phyloP scores from a whole-genome alignment of 805 yeast species.

The Lipomyces spencermartinsiae region DNA sequence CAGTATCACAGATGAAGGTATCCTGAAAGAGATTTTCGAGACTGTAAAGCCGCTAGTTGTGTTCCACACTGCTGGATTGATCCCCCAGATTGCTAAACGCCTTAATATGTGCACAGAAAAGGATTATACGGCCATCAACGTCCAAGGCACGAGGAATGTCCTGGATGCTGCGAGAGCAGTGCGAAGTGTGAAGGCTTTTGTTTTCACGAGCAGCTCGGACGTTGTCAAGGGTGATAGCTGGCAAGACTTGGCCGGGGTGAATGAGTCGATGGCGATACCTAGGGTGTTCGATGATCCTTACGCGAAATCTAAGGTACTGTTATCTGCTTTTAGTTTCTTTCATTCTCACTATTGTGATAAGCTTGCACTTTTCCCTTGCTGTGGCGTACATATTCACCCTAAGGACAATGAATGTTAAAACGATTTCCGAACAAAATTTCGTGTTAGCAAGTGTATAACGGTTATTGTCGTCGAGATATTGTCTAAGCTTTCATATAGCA shows the following conservation, averaged over 20 bases:
- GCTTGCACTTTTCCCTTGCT: no score
- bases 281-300: neutral
- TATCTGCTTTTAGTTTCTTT: neutral
- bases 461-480: no score
- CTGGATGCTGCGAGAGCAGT: neutral
- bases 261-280: neutral
- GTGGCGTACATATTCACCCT: no score
- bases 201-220: neutral
- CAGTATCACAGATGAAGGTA: no score
- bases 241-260: slow-evolving; percentile 2
- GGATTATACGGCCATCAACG: neutral
- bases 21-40: no score
- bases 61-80: neutral
- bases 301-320: neutral
- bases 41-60: neutral
- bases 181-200: slow-evolving; percentile 1
- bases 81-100: neutral
- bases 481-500: no score
- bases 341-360: no score
- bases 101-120: neutral
- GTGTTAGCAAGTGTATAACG: no score
- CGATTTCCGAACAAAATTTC: no score
- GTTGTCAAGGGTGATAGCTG: neutral
- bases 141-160: neutral
- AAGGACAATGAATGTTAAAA: no score